These are phyloP conservation scores for Echria macrotheca DNA, from an alignment of 495 filamentous ascomycete genomes.

Conservation along the genomic window DNA sequence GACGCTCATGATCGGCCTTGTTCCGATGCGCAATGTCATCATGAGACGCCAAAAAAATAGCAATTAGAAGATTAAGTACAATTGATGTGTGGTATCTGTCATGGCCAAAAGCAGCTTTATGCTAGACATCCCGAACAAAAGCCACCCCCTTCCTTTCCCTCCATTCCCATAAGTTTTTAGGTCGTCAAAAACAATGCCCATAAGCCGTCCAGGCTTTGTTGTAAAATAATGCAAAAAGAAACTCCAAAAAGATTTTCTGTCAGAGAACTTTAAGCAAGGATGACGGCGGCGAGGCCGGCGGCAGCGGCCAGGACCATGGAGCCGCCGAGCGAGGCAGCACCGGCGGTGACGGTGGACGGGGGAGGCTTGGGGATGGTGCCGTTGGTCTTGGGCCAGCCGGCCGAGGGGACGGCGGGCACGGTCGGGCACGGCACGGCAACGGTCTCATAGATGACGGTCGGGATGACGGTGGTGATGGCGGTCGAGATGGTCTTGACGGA, in stretches of 20 bases:
- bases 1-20: constrained; percentile 2
- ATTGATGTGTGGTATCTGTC: constrained; percentile 25
- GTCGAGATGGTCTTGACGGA: constrained; percentile 38
- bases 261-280: constrained; percentile 44
- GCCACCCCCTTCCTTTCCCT: not conserved
- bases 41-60: constrained; percentile 27
- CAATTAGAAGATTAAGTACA: constrained; percentile 46
- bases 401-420: constrained; percentile 21
- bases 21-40: constrained; percentile 5
- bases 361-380: constrained; percentile 30
- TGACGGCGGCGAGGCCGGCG: constrained; percentile 45
- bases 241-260: not conserved
- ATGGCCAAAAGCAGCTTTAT: constrained; percentile 14
- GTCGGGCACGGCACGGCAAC: constrained; percentile 37
- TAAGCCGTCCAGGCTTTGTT: constrained; percentile 7
- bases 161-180: not conserved
- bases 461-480: constrained; percentile 45
- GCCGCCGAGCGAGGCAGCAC: constrained; percentile 39
- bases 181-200: constrained; percentile 7
- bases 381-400: constrained; percentile 25
- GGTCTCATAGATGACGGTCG: constrained; percentile 50
- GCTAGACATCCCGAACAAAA: constrained; percentile 6
- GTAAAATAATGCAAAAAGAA: constrained; percentile 10
- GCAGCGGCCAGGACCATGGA: constrained; percentile 43
- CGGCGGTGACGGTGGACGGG: constrained; percentile 39